Conservation (phyloP, 2,329 filamentous ascomycete species). For the Myriosclerotinia duriaeana region DNA sequence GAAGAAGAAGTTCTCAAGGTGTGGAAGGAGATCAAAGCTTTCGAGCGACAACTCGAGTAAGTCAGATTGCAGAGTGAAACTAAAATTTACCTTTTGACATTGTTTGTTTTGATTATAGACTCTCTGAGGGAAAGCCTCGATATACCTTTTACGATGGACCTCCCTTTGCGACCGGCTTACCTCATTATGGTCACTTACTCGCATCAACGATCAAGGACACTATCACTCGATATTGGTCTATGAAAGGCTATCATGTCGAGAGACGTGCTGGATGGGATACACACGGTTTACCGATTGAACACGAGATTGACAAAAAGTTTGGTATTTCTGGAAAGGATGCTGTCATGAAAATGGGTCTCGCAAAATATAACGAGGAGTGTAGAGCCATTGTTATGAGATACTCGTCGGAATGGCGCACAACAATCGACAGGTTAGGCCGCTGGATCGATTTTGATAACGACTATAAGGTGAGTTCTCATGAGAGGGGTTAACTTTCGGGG, state of each 20-base stretch:
- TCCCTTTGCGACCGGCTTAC: constrained; percentile 71
- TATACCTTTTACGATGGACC: constrained; percentile 96
- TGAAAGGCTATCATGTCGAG: constrained; percentile 93
- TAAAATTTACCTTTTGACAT: background rate
- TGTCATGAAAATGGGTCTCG: constrained; percentile 81
- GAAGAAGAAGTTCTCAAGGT: constrained; percentile 18
- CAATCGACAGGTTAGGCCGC: constrained; percentile 82
- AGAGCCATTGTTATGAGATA: constrained; percentile 91
- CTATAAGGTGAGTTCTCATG: constrained; percentile 66
- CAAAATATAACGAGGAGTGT: constrained; percentile 89
- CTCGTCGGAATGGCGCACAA: constrained; percentile 80
- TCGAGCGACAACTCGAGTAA: constrained; percentile 21
- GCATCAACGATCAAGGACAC: constrained; percentile 97
- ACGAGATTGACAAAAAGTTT: constrained; percentile 96
- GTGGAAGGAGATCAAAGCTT: constrained; percentile 21
- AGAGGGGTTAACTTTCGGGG: background rate
- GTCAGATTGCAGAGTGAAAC: constrained; percentile 4
- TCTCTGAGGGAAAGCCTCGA: constrained; percentile 76
- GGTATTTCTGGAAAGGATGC: constrained; percentile 85
- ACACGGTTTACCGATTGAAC: constrained; percentile 91
- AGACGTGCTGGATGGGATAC: constrained; percentile 95
- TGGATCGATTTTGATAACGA: constrained; percentile 99
- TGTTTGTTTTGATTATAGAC: constrained; percentile 37
- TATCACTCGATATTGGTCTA: constrained; percentile 94
- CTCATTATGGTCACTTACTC: constrained; percentile 67